Evolutionary conservation across 208 protist species (phyloP).

Genomic region (Borovskyia barvae): DNA sequence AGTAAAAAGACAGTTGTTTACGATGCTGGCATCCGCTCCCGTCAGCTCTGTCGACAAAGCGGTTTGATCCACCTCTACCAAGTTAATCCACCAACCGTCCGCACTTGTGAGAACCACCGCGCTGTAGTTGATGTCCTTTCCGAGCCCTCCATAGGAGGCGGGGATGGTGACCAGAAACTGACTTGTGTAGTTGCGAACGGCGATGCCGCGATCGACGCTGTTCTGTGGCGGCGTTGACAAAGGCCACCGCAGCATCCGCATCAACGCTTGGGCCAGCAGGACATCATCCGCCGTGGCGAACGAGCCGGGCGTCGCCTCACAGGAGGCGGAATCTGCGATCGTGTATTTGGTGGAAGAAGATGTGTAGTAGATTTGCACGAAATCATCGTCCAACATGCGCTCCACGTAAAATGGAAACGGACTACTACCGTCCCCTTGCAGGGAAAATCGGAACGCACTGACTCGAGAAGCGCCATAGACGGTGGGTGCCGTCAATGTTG

Average conservation of each 20-base stretch:
- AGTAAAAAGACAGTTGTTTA: constrained; percentile 24
- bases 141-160: constrained; percentile 13
- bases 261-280: background rate
- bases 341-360: background rate
- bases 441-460: constrained; percentile 2
- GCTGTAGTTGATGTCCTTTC: background rate
- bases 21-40: background rate
- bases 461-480: constrained; percentile 1
- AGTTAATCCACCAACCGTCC: constrained; percentile 12
- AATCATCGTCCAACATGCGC: background rate
- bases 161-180: constrained; percentile 5
- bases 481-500: background rate
- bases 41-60: constrained; percentile 17
- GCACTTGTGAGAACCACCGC: background rate
- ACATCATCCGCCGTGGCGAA: constrained; percentile 1
- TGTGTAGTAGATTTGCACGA: constrained; percentile 5
- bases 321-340: background rate
- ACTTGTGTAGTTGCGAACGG: background rate
- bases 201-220: constrained; percentile 7
- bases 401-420: constrained; percentile 23
- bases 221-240: background rate
- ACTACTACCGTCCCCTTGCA: background rate
- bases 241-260: background rate
- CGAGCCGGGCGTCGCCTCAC: background rate
- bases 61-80: background rate